These are phyloP conservation scores for Globisporangium radiosum DNA, from an alignment of 352 stramenopile species.

Conservation along the genomic window DNA sequence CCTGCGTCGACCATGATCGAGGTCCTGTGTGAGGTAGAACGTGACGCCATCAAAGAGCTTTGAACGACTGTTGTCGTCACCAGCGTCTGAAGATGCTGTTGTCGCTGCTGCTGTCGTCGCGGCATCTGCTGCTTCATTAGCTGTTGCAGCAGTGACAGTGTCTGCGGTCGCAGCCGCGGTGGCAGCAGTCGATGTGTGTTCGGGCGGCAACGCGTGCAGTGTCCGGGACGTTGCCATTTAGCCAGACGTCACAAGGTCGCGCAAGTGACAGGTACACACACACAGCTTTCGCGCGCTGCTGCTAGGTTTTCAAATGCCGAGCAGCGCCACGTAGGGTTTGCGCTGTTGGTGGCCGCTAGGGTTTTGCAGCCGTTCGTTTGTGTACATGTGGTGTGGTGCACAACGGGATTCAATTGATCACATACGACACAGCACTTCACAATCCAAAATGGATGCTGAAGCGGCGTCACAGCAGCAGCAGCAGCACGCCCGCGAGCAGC, in stretches of 20 bases:
- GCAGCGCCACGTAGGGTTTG: not conserved
- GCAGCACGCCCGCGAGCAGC: constrained; percentile 18
- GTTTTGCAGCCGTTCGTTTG: no score
- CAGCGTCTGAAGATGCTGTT: not conserved
- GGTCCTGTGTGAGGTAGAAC: constrained; percentile 9
- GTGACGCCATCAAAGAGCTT: constrained; percentile 3
- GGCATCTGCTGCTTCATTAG: not conserved
- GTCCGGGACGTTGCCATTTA: no score
- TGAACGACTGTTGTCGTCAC: not conserved
- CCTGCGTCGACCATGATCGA: not conserved
- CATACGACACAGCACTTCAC: not conserved
- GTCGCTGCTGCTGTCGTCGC: not conserved
- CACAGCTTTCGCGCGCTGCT: not conserved
- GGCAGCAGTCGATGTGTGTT: not conserved
- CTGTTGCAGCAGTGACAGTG: not conserved
- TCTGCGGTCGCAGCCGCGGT: not conserved
- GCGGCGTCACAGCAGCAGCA: not conserved
- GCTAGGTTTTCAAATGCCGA: not conserved
- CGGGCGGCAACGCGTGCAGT: no score
- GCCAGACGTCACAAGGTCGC: no score
- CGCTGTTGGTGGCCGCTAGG: not conserved
- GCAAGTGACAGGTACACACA: not conserved
- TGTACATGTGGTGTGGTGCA: not conserved
- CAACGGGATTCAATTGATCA: not conserved
- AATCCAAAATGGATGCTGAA: not conserved